Percentiles rank a stretch among this genome's conserved stretches.
These are phyloP conservation scores for Rhizopogon parksii DNA, from an alignment of 1,284 basidiomycete genomes.

Conservation along the genomic window DNA sequence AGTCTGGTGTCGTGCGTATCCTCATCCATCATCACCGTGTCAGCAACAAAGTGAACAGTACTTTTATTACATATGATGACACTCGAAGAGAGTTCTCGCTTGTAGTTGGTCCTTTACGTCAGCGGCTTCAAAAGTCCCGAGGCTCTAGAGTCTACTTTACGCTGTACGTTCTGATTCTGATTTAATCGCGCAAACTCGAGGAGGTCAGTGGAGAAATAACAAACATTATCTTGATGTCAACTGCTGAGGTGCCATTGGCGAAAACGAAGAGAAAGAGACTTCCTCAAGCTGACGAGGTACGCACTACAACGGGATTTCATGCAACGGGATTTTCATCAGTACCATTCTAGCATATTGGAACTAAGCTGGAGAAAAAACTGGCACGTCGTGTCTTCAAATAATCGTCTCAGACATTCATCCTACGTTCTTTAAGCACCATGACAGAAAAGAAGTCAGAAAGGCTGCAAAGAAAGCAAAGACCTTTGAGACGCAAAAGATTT, in stretches of 20 bases:
- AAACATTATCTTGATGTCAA: background rate
- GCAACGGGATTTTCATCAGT: background rate
- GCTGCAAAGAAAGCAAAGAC: conserved; percentile 76
- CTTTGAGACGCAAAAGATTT: conserved; percentile 77
- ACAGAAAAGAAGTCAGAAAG: conserved; percentile 58
- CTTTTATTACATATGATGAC: conserved; percentile 8
- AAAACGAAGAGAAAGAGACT: conserved; percentile 1
- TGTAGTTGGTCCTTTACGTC: background rate
- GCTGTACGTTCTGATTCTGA: no score
- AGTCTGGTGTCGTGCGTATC: conserved; percentile 37
- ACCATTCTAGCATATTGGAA: conserved; percentile 8
- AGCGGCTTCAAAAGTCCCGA: background rate
- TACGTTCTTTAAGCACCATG: conserved; percentile 50
- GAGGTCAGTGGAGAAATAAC: background rate
- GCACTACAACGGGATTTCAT: background rate
- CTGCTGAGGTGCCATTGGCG: background rate
- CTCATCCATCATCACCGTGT: conserved; percentile 30
- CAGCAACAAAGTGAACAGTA: conserved; percentile 10
- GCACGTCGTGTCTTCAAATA: conserved; percentile 34
- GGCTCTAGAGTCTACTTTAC: no score
- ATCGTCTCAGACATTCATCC: conserved; percentile 13
- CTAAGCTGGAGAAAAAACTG: conserved; percentile 29
- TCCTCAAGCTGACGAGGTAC: background rate
- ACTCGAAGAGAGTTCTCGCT: background rate
- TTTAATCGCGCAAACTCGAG: background rate